Percentiles rank a stretch among this genome's conserved stretches.
phyloP scores from a whole-genome alignment of 1,284 basidiomycete genomes.

The Macrocystidia cucumis region DNA sequence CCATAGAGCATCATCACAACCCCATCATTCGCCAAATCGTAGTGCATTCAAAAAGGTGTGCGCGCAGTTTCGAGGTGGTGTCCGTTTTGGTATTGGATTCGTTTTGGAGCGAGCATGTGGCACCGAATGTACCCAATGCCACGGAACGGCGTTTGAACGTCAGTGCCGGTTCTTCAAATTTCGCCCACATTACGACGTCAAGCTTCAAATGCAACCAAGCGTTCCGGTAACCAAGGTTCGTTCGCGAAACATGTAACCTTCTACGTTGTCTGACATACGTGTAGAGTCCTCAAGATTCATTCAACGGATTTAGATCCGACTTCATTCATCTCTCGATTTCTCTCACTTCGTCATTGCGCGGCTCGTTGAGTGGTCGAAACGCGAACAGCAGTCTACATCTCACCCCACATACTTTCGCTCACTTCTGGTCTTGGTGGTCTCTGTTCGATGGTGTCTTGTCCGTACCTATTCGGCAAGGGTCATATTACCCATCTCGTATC shows the following conservation, averaged over 20 bases:
- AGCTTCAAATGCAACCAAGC: constrained; percentile 45
- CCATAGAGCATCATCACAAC: constrained; percentile 3
- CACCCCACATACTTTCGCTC: constrained; percentile 80
- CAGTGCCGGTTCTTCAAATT: constrained; percentile 81
- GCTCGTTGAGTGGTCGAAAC: constrained; percentile 15
- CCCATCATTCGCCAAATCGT: constrained; percentile 3
- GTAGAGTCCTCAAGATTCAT: constrained; percentile 68
- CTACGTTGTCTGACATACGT: constrained; percentile 4
- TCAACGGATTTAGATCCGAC: constrained; percentile 86
- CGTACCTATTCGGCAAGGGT: constrained; percentile 84
- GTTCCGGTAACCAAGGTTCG: constrained; percentile 46
- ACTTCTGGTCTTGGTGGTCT: constrained; percentile 91
- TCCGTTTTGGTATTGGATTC: constrained; percentile 88
- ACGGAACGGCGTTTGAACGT: constrained; percentile 63
- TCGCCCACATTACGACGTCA: constrained; percentile 77
- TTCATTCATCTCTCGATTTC: constrained; percentile 93
- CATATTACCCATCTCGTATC: constrained; percentile 67
- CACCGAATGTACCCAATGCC: constrained; percentile 62
- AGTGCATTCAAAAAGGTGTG: constrained; percentile 49
- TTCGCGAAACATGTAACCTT: background rate
- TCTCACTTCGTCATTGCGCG: constrained; percentile 53
- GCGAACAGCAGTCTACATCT: constrained; percentile 76
- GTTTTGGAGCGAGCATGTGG: constrained; percentile 83
- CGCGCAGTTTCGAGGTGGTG: constrained; percentile 81
- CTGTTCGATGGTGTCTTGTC: constrained; percentile 80